phyloP scores from a whole-genome alignment of 257 asterid genomes.

The Thymus quinquecostatus region DNA sequence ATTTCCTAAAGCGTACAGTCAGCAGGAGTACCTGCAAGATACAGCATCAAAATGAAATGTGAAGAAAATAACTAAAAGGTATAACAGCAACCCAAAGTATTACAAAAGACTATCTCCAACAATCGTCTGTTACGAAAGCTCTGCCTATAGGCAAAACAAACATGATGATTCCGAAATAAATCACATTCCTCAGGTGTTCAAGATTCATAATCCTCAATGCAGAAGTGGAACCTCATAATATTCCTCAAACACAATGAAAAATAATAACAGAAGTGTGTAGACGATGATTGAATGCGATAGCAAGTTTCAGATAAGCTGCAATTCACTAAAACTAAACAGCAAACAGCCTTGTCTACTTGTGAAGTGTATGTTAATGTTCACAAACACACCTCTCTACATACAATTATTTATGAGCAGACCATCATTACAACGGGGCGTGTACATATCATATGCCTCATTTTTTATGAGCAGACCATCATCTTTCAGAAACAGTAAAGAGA shows the following conservation, averaged over 20 bases:
- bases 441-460: too few species aligned
- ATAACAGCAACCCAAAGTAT: conserved; percentile 3
- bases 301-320: not conserved
- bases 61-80: conserved; percentile 18
- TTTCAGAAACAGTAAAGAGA: not conserved
- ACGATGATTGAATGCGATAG: too few species aligned
- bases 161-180: too few species aligned
- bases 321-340: not conserved
- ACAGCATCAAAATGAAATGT: conserved; percentile 9
- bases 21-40: conserved; percentile 80
- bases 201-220: not conserved
- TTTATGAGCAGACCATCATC: not conserved
- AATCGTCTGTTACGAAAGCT: not conserved
- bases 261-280: not conserved
- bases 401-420: not conserved
- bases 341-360: not conserved
- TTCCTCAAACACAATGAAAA: not conserved
- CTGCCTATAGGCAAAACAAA: not conserved
- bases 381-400: not conserved
- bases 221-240: not conserved
- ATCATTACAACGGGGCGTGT: too few species aligned
- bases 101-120: not conserved
- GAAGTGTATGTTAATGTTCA: conserved; percentile 3
- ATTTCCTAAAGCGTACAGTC: conserved; percentile 88
- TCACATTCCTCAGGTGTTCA: not conserved